Percentiles rank a stretch among this genome's conserved stretches.
Evolutionary conservation across 2,329 filamentous ascomycete species (phyloP).

Genomic region (Fusarium acutatum): DNA sequence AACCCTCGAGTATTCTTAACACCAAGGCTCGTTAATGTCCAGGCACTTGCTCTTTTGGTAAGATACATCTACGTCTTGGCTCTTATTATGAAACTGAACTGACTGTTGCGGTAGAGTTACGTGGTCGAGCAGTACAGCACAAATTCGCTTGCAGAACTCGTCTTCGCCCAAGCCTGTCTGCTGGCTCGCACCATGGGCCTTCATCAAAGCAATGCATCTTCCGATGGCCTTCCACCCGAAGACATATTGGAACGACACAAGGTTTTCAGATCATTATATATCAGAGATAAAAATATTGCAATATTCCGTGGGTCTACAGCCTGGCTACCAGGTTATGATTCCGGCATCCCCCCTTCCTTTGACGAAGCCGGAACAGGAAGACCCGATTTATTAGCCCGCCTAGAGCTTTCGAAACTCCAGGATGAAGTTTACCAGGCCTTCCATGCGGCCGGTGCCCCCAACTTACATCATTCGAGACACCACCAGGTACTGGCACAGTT

Average conservation of each 20-base stretch:
- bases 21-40: slow-evolving; percentile 39
- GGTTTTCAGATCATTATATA: slow-evolving; percentile 38
- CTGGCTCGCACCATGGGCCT: slow-evolving; percentile 41
- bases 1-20: slow-evolving; percentile 39
- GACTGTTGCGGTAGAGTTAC: slow-evolving; percentile 26
- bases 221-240: slow-evolving; percentile 2
- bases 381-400: slow-evolving; percentile 9
- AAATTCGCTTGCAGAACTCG: slow-evolving; percentile 32
- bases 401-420: slow-evolving; percentile 37
- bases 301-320: slow-evolving; percentile 34
- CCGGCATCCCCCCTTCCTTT: not conserved
- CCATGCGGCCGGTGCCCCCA: slow-evolving; percentile 18
- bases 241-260: slow-evolving; percentile 33
- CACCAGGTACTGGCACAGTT: slow-evolving; percentile 15
- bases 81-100: not conserved
- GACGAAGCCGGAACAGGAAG: slow-evolving; percentile 4
- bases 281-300: slow-evolving; percentile 35
- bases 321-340: slow-evolving; percentile 34
- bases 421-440: slow-evolving; percentile 36
- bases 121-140: slow-evolving; percentile 41
- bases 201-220: slow-evolving; percentile 31
- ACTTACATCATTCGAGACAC: not conserved
- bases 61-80: not conserved
- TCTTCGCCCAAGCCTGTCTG: slow-evolving; percentile 40
- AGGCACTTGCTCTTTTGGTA: slow-evolving; percentile 40